Evolutionary conservation across 495 filamentous ascomycete species (phyloP), one percentile per base, ranked within the genome.

Genomic region (Paragyromitra xinjiangensis): DNA sequence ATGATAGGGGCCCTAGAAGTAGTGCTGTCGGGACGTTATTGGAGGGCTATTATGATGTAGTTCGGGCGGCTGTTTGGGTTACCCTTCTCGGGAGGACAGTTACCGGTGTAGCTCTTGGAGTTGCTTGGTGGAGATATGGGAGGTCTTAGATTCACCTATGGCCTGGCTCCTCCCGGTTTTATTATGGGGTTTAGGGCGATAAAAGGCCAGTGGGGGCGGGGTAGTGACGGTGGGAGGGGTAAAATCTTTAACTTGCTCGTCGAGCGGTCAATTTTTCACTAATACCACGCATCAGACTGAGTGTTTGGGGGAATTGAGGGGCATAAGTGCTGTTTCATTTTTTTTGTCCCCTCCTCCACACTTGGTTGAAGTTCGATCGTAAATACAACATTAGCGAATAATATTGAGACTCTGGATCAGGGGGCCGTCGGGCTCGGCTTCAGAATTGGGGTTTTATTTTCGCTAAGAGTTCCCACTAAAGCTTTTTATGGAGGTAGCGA

Each of bases 1-100:
- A 55, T 63, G 42, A 64, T 40, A 64, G 61, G 24, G 59, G 67
- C n/a, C 51, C 80, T 69, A 66, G 81, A 82, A 55, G 48, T 50
- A 79, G 71, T 77, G 89, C 88, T 0, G 89, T 92, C 44, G 87
- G 88, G 9, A 85, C 89, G 2, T 85, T 94, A 86, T 81, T 94
- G 42, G 87, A 88, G 16, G 91, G 91, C 11, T 94, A 94, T 79
- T 92, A 92, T 83, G 86, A 89, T 66, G 86, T 88, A 71, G 83
- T 92, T 44, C 85, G 88, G 51, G 82, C 85, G 62, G 91, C 90
- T 3, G 87, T 93, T 26, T 88, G 84, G 64, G 83, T 91, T 26
- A 85, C 88, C 7, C 77, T 89, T 44, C 73, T 82, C 0, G 83
- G 84, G 9, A 83, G 88, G 77, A 51, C 72, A 11, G 53, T 75